Conservation (phyloP, 2,329 filamentous ascomycete species). For the Grosmannia clavigera region DNA sequence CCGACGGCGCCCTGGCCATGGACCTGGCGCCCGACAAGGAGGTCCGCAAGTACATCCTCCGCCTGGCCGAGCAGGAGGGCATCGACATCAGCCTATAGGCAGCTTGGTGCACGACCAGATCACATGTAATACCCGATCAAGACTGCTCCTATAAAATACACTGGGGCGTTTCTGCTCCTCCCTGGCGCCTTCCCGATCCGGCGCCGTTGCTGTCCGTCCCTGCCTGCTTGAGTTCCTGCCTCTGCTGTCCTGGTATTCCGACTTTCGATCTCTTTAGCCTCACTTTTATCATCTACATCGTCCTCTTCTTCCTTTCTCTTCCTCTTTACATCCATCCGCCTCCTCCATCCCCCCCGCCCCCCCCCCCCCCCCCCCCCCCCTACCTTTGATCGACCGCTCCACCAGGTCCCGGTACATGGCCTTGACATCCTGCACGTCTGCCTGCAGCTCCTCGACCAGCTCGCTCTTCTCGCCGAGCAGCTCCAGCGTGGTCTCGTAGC, state of each 20-base stretch:
- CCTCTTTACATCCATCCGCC: neutral
- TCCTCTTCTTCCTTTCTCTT: neutral
- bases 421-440: constrained; percentile 87
- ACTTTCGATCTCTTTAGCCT: neutral
- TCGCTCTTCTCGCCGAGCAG: constrained; percentile 97
- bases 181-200: neutral
- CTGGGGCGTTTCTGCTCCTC: neutral
- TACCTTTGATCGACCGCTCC: constrained; percentile 56
- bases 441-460: constrained; percentile 76
- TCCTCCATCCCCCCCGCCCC: neutral
- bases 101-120: neutral
- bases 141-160: neutral
- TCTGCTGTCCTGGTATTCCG: neutral
- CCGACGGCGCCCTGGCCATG: constrained; percentile 57
- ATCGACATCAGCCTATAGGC: constrained; percentile 39
- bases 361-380: neutral
- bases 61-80: constrained; percentile 72
- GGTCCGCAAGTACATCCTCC: constrained; percentile 64
- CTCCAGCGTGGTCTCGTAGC: constrained; percentile 86
- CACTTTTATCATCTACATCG: neutral
- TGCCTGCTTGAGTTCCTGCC: neutral
- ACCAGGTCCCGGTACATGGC: constrained; percentile 91
- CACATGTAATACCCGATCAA: neutral
- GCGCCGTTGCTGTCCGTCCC: neutral
- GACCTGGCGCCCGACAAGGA: constrained; percentile 79